phyloP scores from a whole-genome alignment of 164 flowering plant species.

The Litsea cubeba region DNA sequence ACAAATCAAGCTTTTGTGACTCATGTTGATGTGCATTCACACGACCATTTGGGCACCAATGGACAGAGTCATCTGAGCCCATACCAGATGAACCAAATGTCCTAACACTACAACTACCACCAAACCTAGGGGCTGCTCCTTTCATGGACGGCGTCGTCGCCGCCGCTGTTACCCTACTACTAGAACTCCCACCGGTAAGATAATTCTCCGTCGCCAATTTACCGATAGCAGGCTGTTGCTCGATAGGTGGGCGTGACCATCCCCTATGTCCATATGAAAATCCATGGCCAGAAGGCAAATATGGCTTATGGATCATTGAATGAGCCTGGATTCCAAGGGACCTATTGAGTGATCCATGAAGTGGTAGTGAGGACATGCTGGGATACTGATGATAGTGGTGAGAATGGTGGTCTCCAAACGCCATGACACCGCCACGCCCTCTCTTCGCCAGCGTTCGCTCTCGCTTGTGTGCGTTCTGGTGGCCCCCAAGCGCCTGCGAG shows the following conservation, averaged over 20 bases:
- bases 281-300: constrained; percentile 9
- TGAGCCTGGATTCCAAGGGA: constrained; percentile 68
- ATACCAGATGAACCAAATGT: constrained; percentile 17
- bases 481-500: constrained; percentile 75
- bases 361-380: constrained; percentile 54
- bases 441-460: constrained; percentile 63
- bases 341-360: constrained; percentile 41
- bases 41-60: constrained; percentile 18
- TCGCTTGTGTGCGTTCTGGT: constrained; percentile 71
- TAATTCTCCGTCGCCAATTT: constrained; percentile 21
- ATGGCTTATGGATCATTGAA: constrained; percentile 52
- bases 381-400: constrained; percentile 18
- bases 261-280: constrained; percentile 18
- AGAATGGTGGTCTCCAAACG: constrained; percentile 24
- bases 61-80: background rate
- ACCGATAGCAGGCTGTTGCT: constrained; percentile 44
- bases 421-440: constrained; percentile 28
- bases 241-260: constrained; percentile 29
- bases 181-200: background rate
- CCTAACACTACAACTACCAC: background rate
- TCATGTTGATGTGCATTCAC: constrained; percentile 6
- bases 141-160: constrained; percentile 1
- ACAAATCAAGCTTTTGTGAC: constrained; percentile 10
- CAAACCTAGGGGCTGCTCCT: constrained; percentile 38
- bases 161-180: constrained; percentile 1